Conservation (phyloP, 164 flowering plant species). For the Sextonia rubra region DNA sequence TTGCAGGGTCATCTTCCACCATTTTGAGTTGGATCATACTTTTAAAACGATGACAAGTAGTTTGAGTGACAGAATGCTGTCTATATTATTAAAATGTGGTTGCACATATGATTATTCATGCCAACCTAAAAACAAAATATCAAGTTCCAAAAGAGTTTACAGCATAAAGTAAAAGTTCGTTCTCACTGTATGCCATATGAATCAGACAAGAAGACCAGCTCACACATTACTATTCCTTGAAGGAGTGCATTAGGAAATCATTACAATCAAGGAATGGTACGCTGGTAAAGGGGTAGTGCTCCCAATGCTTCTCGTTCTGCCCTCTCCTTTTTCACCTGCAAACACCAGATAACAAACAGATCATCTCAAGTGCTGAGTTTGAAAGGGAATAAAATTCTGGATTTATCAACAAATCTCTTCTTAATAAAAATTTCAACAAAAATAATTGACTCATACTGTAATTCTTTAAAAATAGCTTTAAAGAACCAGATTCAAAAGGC, state of each 20-base stretch:
- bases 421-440: not conserved
- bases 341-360: not conserved
- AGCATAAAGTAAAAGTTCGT: not conserved
- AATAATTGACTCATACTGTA: too few species aligned
- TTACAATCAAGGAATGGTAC: constrained; percentile 52
- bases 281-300: constrained; percentile 84
- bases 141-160: not conserved
- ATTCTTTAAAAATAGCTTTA: too few species aligned
- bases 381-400: not conserved
- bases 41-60: too few species aligned
- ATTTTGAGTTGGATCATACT: too few species aligned
- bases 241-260: not conserved
- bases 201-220: not conserved
- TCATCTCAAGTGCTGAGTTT: not conserved
- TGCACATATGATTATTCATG: not conserved
- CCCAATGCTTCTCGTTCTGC: constrained; percentile 91
- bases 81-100: not conserved
- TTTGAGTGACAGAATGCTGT: not conserved
- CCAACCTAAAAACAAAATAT: not conserved
- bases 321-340: constrained; percentile 75
- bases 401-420: not conserved
- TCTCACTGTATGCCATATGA: not conserved
- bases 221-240: not conserved
- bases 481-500: too few species aligned
- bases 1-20: too few species aligned